Base-by-base conservation (phyloP, 1,139 yeast genomes). In the Kurtzmaniella quercitrusa region DNA sequence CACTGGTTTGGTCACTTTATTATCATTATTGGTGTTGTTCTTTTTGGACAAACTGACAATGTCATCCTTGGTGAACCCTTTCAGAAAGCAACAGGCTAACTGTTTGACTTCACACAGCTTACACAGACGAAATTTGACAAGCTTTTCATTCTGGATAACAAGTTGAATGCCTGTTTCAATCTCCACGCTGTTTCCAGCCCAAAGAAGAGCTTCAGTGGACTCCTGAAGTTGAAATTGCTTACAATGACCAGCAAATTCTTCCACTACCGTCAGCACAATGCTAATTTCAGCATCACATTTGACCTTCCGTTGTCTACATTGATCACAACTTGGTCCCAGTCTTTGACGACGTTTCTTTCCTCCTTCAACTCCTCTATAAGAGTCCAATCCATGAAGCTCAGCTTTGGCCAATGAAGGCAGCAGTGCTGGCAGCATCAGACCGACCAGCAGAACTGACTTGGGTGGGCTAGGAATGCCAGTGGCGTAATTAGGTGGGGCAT, bases 301-400 rank as follows among this genome's bases (percentile, higher is more conserved):
- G 47, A 83, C 85, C 60, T 85, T 85, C 48, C 88, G 73, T n/a
- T 76, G 59, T 43, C 90, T 69, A 59, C 93, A 85, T 38, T 77
- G 67, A 58, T 85, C 91, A 62, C 93, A 85, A 41, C 86, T 79
- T 9, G 91, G 91, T 0, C 93, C 91, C 18, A 79, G 68, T 48
- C 93, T 66, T 60, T 85, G 91, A 51, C 85, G 62, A 60, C 74
- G 73, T 49, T 65, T 73, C 15, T 44, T 41, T 25, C 34, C 33
- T 23, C n/a, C n/a, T n/a, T n/a, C n/a, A n/a, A n/a, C n/a, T n/a
- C n/a, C n/a, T n/a, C n/a, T n/a, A n/a, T n/a, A n/a, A n/a, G n/a
- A n/a, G 23, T 17, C 14, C 8, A 29, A 2, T 2, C 18, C 37
- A 15, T 34, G 39, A 7, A 19, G 38, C 34, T 25, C 37, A 12